A percentile compares a stretch with the other conserved stretches of the same genome.
Evolutionary conservation across 1,139 yeast species (phyloP).

Genomic region (Taiozyma sp.): DNA sequence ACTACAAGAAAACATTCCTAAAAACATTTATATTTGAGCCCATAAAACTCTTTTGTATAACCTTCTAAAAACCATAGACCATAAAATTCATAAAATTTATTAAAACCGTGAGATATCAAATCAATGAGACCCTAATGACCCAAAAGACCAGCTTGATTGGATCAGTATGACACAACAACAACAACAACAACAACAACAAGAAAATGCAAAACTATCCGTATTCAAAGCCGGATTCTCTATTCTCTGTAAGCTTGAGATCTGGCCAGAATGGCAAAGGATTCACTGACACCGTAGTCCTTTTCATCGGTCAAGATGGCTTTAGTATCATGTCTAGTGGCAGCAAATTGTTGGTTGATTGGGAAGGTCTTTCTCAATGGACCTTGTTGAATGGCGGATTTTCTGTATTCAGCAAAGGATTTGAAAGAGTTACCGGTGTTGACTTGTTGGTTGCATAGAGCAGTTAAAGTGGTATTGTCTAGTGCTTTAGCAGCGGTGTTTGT

Average conservation of each 20-base stretch:
- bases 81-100: not conserved
- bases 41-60: not conserved
- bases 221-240: not conserved
- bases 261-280: conserved; percentile 18
- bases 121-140: not conserved
- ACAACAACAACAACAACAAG: not conserved
- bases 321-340: conserved; percentile 5
- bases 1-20: no score
- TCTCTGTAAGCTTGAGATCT: conserved; percentile 21
- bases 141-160: not conserved
- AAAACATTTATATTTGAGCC: not conserved
- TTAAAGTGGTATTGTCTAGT: conserved; percentile 8
- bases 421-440: conserved; percentile 20
- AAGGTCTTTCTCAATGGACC: conserved; percentile 23
- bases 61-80: not conserved
- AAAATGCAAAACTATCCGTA: not conserved
- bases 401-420: conserved; percentile 23
- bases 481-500: conserved; percentile 20
- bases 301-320: conserved; percentile 17
- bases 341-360: not conserved
- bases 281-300: conserved; percentile 21
- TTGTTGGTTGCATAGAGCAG: conserved; percentile 3
- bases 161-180: not conserved
- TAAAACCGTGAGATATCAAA: not conserved
- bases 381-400: conserved; percentile 24